Evolutionary conservation across 2,329 filamentous ascomycete species (phyloP), one percentile per base, ranked within the genome.

Genomic region (Hymenoscyphus salicellus): DNA sequence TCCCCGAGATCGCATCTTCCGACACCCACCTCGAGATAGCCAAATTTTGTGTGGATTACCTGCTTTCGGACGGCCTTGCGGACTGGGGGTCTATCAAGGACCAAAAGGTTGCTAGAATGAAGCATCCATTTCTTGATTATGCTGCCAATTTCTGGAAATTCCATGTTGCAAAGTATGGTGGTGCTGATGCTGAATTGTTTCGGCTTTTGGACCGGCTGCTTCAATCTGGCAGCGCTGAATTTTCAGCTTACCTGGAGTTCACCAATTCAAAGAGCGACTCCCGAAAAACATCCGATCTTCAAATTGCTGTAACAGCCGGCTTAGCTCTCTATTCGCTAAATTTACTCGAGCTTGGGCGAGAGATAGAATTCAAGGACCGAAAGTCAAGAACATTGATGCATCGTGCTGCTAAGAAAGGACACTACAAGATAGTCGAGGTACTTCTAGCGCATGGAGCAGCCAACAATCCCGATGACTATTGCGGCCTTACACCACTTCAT

Each of bases 401-500:
- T 73, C 11, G 67, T 76, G 70, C 68, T 14, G 41, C 63, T 1
- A 46, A 36, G 11, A 52, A 62, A 59, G 68, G 69, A 1, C 60
- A 66, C 52, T 38, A 49, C 4, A 55, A 65, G n/a, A 58, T 66
- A 5, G 66, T 66, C 20, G 36, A 52, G 43, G 17, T 66, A 20
- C 58, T 71, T 10, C 49, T 71, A 6, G 26, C 62, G 26, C 23
- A 60, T 43, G 65, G 65, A 20, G 56, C 64, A 30, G 55, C 62
- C 26, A 58, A 60, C 1, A 66, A 77, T 60, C 38, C 63, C 6
- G 63, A 66, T 1, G 68, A 75, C 7, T 63, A 58, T 0, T 4
- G 61, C 30, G 77, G 78, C 1, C 57, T 70, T 1, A 77, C 65
- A 26, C 75, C 79, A 6, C 62, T 81, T 0, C 76, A 80, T 58